phyloP scores from a whole-genome alignment of 805 yeast genomes.

The Ogataea naganishii region DNA sequence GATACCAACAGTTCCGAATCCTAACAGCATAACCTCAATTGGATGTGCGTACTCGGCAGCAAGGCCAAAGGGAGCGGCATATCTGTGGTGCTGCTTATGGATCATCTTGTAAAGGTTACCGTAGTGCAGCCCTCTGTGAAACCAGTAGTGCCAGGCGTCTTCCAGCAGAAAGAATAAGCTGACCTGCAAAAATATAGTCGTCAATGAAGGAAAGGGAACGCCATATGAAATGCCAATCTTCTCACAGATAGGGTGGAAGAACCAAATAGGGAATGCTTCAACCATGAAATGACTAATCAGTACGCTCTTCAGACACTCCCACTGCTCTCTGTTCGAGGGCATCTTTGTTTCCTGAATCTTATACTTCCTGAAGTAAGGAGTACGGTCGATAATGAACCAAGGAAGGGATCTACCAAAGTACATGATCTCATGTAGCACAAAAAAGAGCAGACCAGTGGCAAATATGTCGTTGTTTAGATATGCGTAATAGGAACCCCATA shows the following conservation, averaged over 20 bases:
- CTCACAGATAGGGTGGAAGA: constrained; percentile 88
- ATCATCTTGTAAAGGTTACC: constrained; percentile 86
- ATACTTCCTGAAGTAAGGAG: constrained; percentile 78
- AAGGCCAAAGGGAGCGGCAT: constrained; percentile 95
- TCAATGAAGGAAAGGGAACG: constrained; percentile 77
- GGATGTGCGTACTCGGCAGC: constrained; percentile 99
- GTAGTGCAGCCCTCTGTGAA: constrained; percentile 83
- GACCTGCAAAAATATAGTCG: constrained; percentile 56
- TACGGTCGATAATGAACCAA: constrained; percentile 80
- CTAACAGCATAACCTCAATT: constrained; percentile 80
- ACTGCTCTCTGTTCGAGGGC: constrained; percentile 77
- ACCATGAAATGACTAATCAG: constrained; percentile 81
- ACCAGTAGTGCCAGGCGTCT: constrained; percentile 96
- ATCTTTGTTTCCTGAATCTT: constrained; percentile 84
- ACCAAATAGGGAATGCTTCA: constrained; percentile 95
- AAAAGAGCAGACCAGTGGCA: constrained; percentile 86
- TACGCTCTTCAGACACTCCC: constrained; percentile 86
- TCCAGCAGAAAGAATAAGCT: constrained; percentile 75
- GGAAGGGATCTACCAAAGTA: constrained; percentile 91
- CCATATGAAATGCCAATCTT: constrained; percentile 65
- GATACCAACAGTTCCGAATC: constrained; percentile 93
- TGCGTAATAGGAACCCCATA: constrained; percentile 87
- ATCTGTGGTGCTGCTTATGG: constrained; percentile 96
- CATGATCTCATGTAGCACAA: constrained; percentile 75
- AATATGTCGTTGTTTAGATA: constrained; percentile 80